Evolutionary conservation across 352 stramenopile species (phyloP), one percentile per base, ranked within the genome.

Genomic region (Globisporangium lucens): DNA sequence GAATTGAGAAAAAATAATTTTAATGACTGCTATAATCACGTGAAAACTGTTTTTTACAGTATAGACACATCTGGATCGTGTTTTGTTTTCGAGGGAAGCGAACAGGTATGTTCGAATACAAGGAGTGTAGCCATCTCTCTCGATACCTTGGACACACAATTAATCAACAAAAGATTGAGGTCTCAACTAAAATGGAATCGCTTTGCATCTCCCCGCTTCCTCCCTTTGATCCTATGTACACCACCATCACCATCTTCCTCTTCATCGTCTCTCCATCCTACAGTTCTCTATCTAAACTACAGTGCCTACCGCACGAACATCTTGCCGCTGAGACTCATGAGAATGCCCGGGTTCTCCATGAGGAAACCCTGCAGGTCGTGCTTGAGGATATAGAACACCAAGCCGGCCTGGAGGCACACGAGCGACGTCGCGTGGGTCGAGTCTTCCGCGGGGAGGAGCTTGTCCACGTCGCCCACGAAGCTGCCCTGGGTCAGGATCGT

Each of bases 381-480:
- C 67, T 91, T 91, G 46, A 75, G 74, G 62, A 91, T 82, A 57
- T 71, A 66, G 62, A 93, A 91, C 24, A 93, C 71, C 9, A 73
- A 83, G 5, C 84, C 84, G 0, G 74, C 67, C 13, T 72, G 68
- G 12, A 77, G 84, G 63, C 79, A 87, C 46, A 90, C 76, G 47
- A 93, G 81, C 62, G 78, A 83, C 65, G 81, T 89, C 15, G 70
- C 71, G 72, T 91, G 84, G 10, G 73, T 72, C 53, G 70, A 75
- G 68, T 90, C 80, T 36, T 91, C 82, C 0, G 64, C 53, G 55
- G 66, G 70, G 20, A 83, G 88, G 51, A 93, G 81, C 29, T 84
- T 83, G 65, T 93, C 79, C 38, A 93, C 84, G 63, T 93, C 84
- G 13, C 84, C 84, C 4, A 89, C 71, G 61, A 93, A 93, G 59